Evolutionary conservation across 225 moss, liverwort and hornwort genomes (phyloP), one percentile per base, ranked within the genome.

Genomic region (Sphagnum tenellum): DNA sequence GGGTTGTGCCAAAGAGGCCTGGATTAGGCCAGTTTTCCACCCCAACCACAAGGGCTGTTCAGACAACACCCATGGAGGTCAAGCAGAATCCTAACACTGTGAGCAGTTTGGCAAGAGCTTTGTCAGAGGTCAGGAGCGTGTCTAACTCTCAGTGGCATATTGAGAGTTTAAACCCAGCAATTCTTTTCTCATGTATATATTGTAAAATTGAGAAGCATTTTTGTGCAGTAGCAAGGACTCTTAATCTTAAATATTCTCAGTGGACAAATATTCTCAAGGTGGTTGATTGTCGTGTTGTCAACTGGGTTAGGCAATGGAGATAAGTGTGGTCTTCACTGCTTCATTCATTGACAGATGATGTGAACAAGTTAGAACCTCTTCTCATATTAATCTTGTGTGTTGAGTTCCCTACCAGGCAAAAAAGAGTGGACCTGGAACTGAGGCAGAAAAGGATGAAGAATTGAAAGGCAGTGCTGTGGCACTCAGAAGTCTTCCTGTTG

Each of bases 1-100:
- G 84, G 66, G 75, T 77, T 67, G 67, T 79, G 45, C 75, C 77
- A 51, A 89, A 89, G 79, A 82, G 85, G 66, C 65, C 81, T 58
- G 75, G 77, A 48, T 75, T 79, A 77, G 78, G 76, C 74, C 70
- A 74, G 73, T 79, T 78, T 63, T 75, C 81, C 71, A 80, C 81
- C 73, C 84, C 80, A 73, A 78, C 78, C 55, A 69, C 78, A 60
- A 71, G 85, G 69, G 76, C 73, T 73, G 51, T 81, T 55, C 81
- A 78, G 61, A 78, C 9, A 5, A 6, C 85, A 48, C 74, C 85
- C 9, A 52, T 65, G 44, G 78, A 73, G 69, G 67, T 62, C 46
- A 85, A 85, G 67, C 81, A 81, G 13, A 73, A 75, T 46, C 60
- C 71, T 51, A 71, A 70, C 53, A 58, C 71, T 12, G 60, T 56